These are phyloP conservation scores for Cudoniella acicularis DNA, from an alignment of 495 filamentous ascomycete genomes.

Conservation along the genomic window DNA sequence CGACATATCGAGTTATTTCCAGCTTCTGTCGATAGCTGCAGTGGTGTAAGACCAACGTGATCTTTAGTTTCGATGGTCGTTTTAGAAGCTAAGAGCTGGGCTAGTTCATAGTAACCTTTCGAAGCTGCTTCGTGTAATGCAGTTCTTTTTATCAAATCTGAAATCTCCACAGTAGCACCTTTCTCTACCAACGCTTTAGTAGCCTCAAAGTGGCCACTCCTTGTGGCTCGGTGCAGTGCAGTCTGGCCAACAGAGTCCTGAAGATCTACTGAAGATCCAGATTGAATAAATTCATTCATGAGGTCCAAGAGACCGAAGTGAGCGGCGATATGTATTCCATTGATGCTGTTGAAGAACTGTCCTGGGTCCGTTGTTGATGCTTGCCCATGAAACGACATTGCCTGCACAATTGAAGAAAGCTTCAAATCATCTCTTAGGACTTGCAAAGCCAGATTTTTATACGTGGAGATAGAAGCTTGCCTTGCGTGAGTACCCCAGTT, in stretches of 20 bases:
- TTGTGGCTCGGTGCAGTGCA: background rate
- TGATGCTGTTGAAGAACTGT: background rate
- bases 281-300: background rate
- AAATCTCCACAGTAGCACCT: conserved; percentile 9
- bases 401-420: background rate
- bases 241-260: background rate
- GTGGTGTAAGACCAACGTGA: background rate
- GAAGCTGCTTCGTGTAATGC: background rate
- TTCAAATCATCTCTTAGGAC: background rate
- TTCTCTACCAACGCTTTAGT: conserved; percentile 16
- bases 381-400: background rate
- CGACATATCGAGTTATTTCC: background rate
- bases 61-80: background rate
- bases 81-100: background rate
- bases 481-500: background rate
- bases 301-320: background rate
- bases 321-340: background rate
- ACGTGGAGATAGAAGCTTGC: background rate
- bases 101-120: background rate
- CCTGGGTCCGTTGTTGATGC: background rate
- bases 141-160: background rate
- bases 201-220: background rate
- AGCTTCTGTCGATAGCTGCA: background rate
- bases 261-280: background rate
- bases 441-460: background rate